Percentiles rank a stretch among this genome's conserved stretches.
Conservation (phyloP, 495 filamentous ascomycete genomes). For the Aspergillus affinis region DNA sequence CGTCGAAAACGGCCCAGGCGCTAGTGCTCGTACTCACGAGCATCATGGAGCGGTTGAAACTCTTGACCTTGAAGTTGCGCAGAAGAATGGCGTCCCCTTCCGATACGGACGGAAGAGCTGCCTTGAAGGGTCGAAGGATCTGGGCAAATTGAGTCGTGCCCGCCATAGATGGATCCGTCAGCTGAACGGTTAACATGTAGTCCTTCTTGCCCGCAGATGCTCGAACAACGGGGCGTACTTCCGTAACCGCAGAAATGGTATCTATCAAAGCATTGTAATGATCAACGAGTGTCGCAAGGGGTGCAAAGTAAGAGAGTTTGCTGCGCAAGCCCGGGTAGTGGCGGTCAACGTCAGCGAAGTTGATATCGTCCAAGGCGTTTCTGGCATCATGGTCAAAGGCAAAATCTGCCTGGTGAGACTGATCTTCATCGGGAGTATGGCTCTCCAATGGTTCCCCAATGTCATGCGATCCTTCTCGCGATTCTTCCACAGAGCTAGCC, state of each 20-base stretch:
- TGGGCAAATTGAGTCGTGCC: conserved; percentile 53
- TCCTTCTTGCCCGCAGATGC: conserved; percentile 67
- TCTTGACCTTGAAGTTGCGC: conserved; percentile 67
- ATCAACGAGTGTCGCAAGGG: conserved; percentile 61
- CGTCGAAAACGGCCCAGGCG: conserved; percentile 65
- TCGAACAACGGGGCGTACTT: conserved; percentile 53
- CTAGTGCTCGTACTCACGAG: conserved; percentile 51
- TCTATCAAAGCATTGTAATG: conserved; percentile 58
- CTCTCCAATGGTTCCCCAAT: neutral
- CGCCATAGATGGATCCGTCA: conserved; percentile 64
- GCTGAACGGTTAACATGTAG: conserved; percentile 64
- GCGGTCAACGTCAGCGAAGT: conserved; percentile 27
- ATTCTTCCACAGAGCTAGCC: neutral
- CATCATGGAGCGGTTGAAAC: conserved; percentile 41
- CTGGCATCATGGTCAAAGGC: conserved; percentile 12
- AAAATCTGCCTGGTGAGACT: conserved; percentile 19
- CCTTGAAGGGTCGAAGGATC: conserved; percentile 72
- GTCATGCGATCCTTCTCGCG: neutral
- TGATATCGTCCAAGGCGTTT: conserved; percentile 10
- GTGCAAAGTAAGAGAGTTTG: conserved; percentile 63
- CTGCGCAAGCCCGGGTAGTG: conserved; percentile 56
- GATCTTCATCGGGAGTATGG: conserved; percentile 9
- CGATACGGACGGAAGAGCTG: conserved; percentile 64
- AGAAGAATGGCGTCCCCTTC: conserved; percentile 78
- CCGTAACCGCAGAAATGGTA: conserved; percentile 65